These are phyloP conservation scores for Fusarium fracticaudum DNA, from an alignment of 2,329 filamentous ascomycete species.

Conservation along the genomic window DNA sequence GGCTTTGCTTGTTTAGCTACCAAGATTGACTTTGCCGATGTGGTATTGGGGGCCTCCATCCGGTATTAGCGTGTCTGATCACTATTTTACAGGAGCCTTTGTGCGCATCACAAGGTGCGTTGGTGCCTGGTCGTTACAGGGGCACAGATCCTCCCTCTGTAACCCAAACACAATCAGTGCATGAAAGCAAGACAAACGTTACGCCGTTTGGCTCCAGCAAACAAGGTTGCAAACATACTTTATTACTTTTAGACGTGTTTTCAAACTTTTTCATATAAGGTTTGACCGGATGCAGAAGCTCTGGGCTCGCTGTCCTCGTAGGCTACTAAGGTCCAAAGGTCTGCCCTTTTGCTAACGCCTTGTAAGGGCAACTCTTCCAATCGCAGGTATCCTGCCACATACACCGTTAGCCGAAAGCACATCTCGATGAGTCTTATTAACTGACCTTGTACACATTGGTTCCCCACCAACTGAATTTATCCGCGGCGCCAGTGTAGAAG, in stretches of 20 bases:
- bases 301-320: too few relatives aligned
- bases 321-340: not conserved
- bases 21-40: conserved; percentile 8
- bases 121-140: not conserved
- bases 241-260: not conserved
- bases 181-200: not conserved
- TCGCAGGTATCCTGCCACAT: conserved; percentile 34
- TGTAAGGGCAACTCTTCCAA: conserved; percentile 38
- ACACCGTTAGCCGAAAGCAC: not conserved
- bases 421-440: not conserved
- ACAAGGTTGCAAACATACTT: not conserved
- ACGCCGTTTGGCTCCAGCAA: not conserved
- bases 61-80: not conserved
- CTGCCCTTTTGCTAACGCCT: not conserved
- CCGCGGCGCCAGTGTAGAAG: conserved; percentile 44
- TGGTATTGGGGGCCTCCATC: conserved; percentile 3
- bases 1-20: not conserved
- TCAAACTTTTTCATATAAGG: too few relatives aligned
- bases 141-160: not conserved
- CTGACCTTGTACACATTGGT: conserved; percentile 36
- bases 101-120: not conserved
- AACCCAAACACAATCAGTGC: not conserved
- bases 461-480: conserved; percentile 46
- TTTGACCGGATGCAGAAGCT: not conserved
- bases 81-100: not conserved